Base-by-base conservation (phyloP, 768 basidiomycete species). In the Kwoniella botswanensis region DNA sequence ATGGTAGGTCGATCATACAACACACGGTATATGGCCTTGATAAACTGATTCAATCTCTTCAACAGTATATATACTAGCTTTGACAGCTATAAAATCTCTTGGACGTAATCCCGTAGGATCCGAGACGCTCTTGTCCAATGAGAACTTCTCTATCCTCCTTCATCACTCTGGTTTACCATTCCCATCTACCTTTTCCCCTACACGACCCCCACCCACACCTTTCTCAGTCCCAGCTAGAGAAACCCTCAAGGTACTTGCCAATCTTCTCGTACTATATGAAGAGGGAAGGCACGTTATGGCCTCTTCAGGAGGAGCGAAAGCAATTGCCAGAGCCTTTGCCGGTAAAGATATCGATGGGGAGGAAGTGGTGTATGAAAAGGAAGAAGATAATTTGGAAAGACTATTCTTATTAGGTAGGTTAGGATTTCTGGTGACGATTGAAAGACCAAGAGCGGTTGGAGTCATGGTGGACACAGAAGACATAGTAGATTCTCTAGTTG, bases 61-160 rank as follows among this genome's bases (percentile, higher is more conserved):
- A 35, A 7, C 78, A 94, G 93, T 93, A 80, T 88, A 88, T 41
- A 85, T 88, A 2, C 87, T 85, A 43, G 92, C 91, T 17, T 85
- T 94, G 2, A 84, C 88, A 56, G 88, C 91, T 0, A 80, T 94
- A 68, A 94, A 94, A 83, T 88, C 87, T 9, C 87, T 94, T 3
- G 92, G 90, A 15, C 90, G 89, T 76, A 88, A 89, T 63, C 89
- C 88, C 0, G 84, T 88, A 3, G 91, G 91, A 17, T 92, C 93
- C 4, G 84, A 86, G 62, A 65, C 72, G 26, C 84, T 89, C 63
- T 85, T 93, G 24, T 87, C 88, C 5, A 85, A 85, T 1, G 76
- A 88, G 9, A 76, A 86, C 24, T 74, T 84, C 44, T 22, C 63
- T 13, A 76, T 63, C 29, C 26, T 79, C 52, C 63, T 81, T 17